A percentile compares a stretch with the other conserved stretches of the same genome.
Conservation (phyloP, 768 basidiomycete species). For the Udeniomyces megalosporus region DNA sequence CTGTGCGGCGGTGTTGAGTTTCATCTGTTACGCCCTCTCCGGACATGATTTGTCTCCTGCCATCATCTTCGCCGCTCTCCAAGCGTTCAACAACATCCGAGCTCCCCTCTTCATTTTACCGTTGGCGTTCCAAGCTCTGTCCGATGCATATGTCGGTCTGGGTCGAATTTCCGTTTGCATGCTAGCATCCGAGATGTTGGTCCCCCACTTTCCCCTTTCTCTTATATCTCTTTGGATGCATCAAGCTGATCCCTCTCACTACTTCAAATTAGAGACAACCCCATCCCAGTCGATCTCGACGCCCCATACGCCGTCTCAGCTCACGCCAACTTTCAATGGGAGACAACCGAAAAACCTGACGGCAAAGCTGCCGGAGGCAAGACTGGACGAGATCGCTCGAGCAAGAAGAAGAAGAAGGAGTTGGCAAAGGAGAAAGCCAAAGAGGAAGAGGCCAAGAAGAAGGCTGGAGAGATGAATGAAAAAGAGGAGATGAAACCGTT, state of each 20-base stretch:
- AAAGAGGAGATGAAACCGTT: background rate
- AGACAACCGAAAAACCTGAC: slow-evolving; percentile 14
- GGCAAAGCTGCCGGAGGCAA: background rate
- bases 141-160: slow-evolving; percentile 40
- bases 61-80: slow-evolving; percentile 42
- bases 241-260: too few species aligned
- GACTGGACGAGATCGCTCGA: background rate
- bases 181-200: slow-evolving; percentile 26
- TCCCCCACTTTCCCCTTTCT: too few species aligned
- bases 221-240: too few species aligned
- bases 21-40: slow-evolving; percentile 48
- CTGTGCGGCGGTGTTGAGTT: slow-evolving; percentile 35
- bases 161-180: slow-evolving; percentile 38
- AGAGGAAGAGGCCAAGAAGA: background rate
- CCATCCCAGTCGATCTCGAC: slow-evolving; percentile 33
- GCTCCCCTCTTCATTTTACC: slow-evolving; percentile 36
- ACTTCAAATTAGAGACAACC: slow-evolving; percentile 1
- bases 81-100: slow-evolving; percentile 41
- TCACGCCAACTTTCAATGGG: slow-evolving; percentile 24
- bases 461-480: background rate
- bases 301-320: slow-evolving; percentile 33
- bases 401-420: background rate
- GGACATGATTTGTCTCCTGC: slow-evolving; percentile 42
- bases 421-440: background rate
- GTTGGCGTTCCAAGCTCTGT: slow-evolving; percentile 34